Percentiles rank a stretch among this genome's conserved stretches.
Evolutionary conservation across 2,329 filamentous ascomycete genomes (phyloP).

Genomic region (Neurospora crassa): DNA sequence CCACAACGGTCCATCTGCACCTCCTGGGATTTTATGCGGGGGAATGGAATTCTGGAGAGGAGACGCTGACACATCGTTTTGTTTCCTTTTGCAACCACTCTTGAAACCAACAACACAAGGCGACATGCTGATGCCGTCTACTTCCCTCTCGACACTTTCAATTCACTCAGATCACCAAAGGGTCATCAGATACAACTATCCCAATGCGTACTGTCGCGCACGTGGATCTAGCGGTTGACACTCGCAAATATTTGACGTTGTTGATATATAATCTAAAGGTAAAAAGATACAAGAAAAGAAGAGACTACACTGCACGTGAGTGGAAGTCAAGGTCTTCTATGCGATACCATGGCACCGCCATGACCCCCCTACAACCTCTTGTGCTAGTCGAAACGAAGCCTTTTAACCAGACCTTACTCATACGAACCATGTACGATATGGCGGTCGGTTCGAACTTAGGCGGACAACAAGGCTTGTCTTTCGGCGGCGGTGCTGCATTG

Average conservation of each 20-base stretch:
- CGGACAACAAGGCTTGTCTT: neutral
- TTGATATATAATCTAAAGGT: neutral
- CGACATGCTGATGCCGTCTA: neutral
- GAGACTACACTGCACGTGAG: neutral
- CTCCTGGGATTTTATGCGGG: neutral
- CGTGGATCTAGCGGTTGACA: neutral
- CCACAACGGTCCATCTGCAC: neutral
- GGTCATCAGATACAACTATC: neutral
- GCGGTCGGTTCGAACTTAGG: neutral
- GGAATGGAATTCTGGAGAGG: neutral
- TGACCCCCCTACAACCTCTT: neutral
- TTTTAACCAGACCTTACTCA: neutral
- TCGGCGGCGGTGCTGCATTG: neutral
- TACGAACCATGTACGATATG: neutral
- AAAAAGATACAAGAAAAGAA: neutral
- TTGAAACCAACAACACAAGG: neutral
- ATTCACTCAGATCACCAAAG: neutral
- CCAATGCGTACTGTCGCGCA: neutral
- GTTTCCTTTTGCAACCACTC: neutral
- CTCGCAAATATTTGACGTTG: neutral
- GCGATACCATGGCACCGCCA: too few relatives aligned
- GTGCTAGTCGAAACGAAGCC: neutral
- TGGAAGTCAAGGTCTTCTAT: too few relatives aligned
- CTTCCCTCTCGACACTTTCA: neutral
- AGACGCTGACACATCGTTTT: neutral